Percentiles rank a stretch among this genome's conserved stretches.
phyloP scores from a whole-genome alignment of 768 basidiomycete genomes.

The Pisolithus tinctorius region DNA sequence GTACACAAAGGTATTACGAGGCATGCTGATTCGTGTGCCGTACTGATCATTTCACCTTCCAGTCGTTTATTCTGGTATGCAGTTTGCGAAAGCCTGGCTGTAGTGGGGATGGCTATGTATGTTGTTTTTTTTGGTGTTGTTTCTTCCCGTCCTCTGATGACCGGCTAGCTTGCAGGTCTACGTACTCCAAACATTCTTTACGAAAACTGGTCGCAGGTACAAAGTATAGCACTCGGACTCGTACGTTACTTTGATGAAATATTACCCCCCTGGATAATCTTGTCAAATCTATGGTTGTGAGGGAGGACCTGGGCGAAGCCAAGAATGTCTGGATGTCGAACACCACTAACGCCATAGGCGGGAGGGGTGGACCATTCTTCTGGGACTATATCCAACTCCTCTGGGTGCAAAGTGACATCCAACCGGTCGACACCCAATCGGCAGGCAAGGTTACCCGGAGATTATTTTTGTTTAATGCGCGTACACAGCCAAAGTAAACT shows the following conservation, averaged over 20 bases:
- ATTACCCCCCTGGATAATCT: no score
- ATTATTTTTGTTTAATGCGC: no score
- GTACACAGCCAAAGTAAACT: no score
- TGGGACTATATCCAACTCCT: no score
- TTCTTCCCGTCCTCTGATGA: conserved; percentile 6
- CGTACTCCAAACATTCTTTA: conserved; percentile 93
- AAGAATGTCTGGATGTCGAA: no score
- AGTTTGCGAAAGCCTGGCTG: conserved; percentile 67
- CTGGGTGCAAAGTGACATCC: no score
- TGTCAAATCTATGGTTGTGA: no score
- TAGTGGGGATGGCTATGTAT: conserved; percentile 85
- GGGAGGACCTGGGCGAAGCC: no score
- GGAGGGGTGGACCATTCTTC: no score
- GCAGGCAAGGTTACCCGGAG: no score
- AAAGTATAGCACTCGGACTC: conserved; percentile 52
- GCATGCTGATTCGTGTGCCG: not conserved
- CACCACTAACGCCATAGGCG: no score
- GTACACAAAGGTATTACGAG: conserved; percentile 66
- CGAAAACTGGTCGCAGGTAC: conserved; percentile 84
- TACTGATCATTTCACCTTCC: not conserved
- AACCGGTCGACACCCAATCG: no score
- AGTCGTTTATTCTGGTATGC: conserved; percentile 95
- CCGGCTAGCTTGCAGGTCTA: conserved; percentile 75
- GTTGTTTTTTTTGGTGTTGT: conserved; percentile 33
- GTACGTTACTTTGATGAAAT: not conserved